These are phyloP conservation scores for Fusarium praegraminearum DNA, from an alignment of 2,329 filamentous ascomycete genomes.

Conservation along the genomic window DNA sequence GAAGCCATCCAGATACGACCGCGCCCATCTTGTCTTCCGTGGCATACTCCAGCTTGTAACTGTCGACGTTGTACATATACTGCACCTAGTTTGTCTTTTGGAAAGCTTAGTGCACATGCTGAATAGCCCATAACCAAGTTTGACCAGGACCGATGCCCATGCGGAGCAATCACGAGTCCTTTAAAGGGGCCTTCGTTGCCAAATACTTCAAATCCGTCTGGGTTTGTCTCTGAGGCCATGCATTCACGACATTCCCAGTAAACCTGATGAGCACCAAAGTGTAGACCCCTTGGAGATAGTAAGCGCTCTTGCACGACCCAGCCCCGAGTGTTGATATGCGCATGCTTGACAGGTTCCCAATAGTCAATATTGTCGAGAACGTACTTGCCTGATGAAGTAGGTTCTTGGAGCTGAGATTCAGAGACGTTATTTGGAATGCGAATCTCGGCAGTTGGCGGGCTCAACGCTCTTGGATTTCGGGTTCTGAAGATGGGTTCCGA, in stretches of 20 bases:
- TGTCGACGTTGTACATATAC: neutral
- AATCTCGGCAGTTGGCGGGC: neutral
- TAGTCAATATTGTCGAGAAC: neutral
- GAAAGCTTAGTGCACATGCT: neutral
- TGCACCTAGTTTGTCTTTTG: neutral
- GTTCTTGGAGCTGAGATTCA: neutral
- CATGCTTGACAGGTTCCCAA: neutral
- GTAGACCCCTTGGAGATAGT: neutral
- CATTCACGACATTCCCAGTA: neutral
- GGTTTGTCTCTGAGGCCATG: neutral
- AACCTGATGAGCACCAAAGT: neutral
- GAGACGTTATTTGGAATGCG: neutral
- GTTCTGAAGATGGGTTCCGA: neutral
- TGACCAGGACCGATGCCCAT: neutral
- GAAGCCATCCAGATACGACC: neutral
- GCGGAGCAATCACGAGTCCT: neutral
- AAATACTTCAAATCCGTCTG: neutral
- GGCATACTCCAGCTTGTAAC: neutral
- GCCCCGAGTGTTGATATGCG: neutral
- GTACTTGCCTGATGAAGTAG: no score
- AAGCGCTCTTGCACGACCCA: neutral
- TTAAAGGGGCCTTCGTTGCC: neutral
- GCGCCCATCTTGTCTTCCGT: neutral
- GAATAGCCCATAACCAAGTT: neutral
- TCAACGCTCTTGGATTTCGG: neutral